Conservation (phyloP, 176 grass and related monocot species). For the Carex littledalei region DNA sequence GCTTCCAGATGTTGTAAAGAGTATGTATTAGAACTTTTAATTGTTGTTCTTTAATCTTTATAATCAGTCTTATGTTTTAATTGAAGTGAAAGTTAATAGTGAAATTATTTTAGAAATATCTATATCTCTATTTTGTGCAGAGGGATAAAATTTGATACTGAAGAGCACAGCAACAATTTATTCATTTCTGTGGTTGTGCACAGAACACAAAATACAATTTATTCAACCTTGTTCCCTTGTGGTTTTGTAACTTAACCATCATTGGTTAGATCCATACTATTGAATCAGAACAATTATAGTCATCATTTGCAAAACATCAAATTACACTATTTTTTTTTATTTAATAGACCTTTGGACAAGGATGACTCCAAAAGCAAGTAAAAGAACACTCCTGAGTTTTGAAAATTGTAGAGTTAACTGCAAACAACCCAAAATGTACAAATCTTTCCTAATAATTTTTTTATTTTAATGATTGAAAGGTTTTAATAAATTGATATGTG, state of each 20-base stretch:
- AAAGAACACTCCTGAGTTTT: not conserved
- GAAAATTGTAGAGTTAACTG: not conserved
- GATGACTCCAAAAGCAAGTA: not conserved
- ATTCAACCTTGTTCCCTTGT: not conserved
- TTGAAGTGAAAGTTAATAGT: not conserved
- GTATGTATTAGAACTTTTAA: conserved; percentile 35
- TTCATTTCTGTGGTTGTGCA: not conserved
- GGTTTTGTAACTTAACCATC: not conserved
- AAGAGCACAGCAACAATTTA: not conserved
- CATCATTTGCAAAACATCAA: not conserved
- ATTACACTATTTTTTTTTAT: not conserved
- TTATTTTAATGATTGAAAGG: not conserved
- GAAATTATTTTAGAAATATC: not conserved
- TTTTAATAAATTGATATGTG: conserved; percentile 9
- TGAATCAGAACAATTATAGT: not conserved
- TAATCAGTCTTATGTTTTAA: conserved; percentile 5
- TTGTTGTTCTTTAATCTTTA: not conserved
- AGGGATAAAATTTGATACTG: not conserved
- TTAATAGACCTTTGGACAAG: not conserved
- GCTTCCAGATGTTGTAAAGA: conserved; percentile 80
- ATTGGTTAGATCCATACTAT: not conserved
- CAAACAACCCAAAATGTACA: not conserved
- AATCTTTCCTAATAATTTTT: not conserved
- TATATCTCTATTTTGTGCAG: not conserved
- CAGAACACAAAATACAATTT: not conserved